A percentile compares a stretch with the other conserved stretches of the same genome.
Conservation (phyloP, 75 land plant genomes). For the Cupressus sempervirens region DNA sequence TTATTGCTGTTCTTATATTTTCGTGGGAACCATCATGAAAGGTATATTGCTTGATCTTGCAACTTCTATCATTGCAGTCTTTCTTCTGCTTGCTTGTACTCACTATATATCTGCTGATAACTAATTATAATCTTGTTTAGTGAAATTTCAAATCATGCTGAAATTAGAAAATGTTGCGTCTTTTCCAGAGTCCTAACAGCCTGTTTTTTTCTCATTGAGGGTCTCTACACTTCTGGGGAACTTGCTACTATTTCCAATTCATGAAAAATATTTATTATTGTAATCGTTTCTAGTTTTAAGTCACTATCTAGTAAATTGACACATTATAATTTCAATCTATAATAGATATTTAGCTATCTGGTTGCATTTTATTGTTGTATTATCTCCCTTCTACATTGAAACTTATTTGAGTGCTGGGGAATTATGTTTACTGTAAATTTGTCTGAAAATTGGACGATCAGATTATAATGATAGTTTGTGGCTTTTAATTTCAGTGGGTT, state of each 20-base stretch:
- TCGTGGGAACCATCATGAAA: neutral
- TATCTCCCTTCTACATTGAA: conserved; percentile 2
- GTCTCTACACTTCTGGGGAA: neutral
- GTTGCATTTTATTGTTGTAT: neutral
- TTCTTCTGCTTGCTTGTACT: neutral
- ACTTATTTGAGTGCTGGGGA: neutral
- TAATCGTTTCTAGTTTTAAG: neutral
- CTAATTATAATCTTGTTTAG: neutral
- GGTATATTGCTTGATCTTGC: neutral
- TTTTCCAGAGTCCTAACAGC: neutral
- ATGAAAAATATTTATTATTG: neutral
- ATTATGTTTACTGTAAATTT: conserved; percentile 2
- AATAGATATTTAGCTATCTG: neutral
- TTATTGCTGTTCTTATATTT: neutral
- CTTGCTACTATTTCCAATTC: neutral
- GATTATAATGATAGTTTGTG: neutral
- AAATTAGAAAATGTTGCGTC: neutral
- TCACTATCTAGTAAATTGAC: neutral
- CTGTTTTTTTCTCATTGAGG: neutral
- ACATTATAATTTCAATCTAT: neutral
- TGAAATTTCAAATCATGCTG: neutral
- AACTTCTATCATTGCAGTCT: neutral
- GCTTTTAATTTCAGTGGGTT: neutral
- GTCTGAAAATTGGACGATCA: neutral
- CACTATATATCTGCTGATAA: neutral